Conservation (phyloP, 768 basidiomycete species). For the Megacollybia marginata region DNA sequence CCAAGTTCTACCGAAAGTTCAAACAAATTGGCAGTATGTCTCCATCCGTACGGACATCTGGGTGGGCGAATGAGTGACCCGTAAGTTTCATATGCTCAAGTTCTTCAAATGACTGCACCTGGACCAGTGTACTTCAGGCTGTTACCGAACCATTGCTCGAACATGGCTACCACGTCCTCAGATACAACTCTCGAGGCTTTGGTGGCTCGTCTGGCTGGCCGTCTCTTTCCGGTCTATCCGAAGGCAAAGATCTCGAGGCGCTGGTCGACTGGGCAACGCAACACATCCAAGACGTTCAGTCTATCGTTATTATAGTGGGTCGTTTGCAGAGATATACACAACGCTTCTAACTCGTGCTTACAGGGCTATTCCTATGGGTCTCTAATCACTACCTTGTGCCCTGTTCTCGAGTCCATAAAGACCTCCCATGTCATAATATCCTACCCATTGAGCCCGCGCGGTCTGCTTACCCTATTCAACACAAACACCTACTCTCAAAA, state of each 20-base stretch:
- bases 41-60: conserved; percentile 85
- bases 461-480: conserved; percentile 64
- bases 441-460: conserved; percentile 65
- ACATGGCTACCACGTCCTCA: conserved; percentile 49
- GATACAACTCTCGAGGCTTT: conserved; percentile 75
- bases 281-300: conserved; percentile 31
- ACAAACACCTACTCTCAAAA: conserved; percentile 44
- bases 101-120: too few species aligned
- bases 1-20: neutral
- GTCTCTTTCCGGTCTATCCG: conserved; percentile 64
- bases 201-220: conserved; percentile 68
- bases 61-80: conserved; percentile 73
- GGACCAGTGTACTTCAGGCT: conserved; percentile 34
- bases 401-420: conserved; percentile 42
- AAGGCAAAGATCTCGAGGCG: conserved; percentile 63
- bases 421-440: conserved; percentile 61
- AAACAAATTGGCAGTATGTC: conserved; percentile 55
- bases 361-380: conserved; percentile 71
- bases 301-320: conserved; percentile 52
- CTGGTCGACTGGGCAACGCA: conserved; percentile 49
- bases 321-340: conserved; percentile 13
- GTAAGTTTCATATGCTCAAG: conserved; percentile 38
- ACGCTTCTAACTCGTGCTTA: neutral
- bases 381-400: conserved; percentile 61
- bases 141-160: conserved; percentile 34